Percentiles rank a stretch among this genome's conserved stretches.
phyloP scores from a whole-genome alignment of 192 early-diverging fungal genomes.

The Linnemannia hyalina region DNA sequence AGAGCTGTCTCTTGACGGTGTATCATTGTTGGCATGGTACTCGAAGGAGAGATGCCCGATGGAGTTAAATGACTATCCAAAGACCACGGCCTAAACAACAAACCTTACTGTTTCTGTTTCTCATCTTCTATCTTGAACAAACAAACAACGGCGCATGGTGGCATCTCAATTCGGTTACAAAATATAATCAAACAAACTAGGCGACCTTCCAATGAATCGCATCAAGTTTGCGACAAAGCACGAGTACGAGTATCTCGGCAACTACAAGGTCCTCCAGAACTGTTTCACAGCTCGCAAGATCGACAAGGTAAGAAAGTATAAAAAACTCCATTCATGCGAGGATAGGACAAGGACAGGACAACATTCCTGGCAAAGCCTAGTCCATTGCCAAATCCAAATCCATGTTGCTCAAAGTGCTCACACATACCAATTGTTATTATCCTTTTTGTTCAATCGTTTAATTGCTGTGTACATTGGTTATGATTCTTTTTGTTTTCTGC shows the following conservation, averaged over 20 bases:
- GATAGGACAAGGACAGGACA: no score
- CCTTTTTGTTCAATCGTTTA: neutral
- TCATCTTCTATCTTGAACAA: neutral
- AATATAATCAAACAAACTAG: constrained; percentile 26
- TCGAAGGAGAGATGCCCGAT: neutral
- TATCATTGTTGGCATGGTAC: no score
- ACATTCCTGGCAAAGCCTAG: no score
- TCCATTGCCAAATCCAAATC: neutral
- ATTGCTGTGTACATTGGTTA: neutral
- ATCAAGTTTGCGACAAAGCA: constrained; percentile 96
- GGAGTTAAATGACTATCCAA: neutral
- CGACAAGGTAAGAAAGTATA: constrained; percentile 76
- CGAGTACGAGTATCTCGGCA: constrained; percentile 95
- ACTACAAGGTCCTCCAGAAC: constrained; percentile 95
- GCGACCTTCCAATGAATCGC: constrained; percentile 85
- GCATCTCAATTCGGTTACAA: neutral
- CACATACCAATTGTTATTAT: no score
- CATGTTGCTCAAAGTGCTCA: neutral
- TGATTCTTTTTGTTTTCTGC: neutral
- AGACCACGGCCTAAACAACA: neutral
- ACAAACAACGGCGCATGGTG: neutral
- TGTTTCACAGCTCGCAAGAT: constrained; percentile 89
- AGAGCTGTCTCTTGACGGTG: neutral
- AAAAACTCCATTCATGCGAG: neutral
- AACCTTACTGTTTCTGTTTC: neutral